Evolutionary conservation across 2,329 filamentous ascomycete genomes (phyloP).

Genomic region (Nothophaeocryptopus gaeumannii): DNA sequence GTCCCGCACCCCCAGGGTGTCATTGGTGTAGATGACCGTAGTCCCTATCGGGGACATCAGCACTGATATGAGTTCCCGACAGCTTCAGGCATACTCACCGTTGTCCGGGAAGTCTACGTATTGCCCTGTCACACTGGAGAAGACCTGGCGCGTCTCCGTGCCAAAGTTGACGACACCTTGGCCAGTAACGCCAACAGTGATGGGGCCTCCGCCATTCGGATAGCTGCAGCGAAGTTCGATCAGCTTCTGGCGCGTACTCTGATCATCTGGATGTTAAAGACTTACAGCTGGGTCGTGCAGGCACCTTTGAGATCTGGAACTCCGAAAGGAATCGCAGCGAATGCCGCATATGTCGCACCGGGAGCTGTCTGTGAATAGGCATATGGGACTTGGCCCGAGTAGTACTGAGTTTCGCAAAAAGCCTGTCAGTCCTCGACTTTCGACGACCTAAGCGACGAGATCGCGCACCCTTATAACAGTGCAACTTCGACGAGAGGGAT

Average conservation of each 20-base stretch:
- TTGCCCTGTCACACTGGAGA: constrained; percentile 16
- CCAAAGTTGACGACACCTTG: constrained; percentile 8
- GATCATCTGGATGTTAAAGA: not conserved
- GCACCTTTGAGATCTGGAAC: constrained; percentile 8
- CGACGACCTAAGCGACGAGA: no score
- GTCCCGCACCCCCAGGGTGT: constrained; percentile 8
- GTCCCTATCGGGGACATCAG: constrained; percentile 2
- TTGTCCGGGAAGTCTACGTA: constrained; percentile 13
- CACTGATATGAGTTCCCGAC: no score
- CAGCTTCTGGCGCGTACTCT: not conserved
- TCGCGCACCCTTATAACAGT: no score
- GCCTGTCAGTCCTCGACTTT: no score
- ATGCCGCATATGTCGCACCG: constrained; percentile 2
- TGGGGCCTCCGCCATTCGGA: constrained; percentile 8
- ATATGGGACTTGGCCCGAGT: constrained; percentile 3
- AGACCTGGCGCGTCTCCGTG: constrained; percentile 11
- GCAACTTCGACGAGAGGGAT: no score
- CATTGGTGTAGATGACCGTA: constrained; percentile 20
- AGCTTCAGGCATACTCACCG: not conserved
- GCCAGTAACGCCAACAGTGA: constrained; percentile 10
- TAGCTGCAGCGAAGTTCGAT: not conserved
- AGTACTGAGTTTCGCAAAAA: no score
- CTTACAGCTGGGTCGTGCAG: constrained; percentile 11
- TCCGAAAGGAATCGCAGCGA: constrained; percentile 11
- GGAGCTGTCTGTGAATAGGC: constrained; percentile 11